Evolutionary conservation across 208 protist genomes (phyloP), one percentile per base, ranked within the genome.

Genomic region (Hexamita inflata): DNA sequence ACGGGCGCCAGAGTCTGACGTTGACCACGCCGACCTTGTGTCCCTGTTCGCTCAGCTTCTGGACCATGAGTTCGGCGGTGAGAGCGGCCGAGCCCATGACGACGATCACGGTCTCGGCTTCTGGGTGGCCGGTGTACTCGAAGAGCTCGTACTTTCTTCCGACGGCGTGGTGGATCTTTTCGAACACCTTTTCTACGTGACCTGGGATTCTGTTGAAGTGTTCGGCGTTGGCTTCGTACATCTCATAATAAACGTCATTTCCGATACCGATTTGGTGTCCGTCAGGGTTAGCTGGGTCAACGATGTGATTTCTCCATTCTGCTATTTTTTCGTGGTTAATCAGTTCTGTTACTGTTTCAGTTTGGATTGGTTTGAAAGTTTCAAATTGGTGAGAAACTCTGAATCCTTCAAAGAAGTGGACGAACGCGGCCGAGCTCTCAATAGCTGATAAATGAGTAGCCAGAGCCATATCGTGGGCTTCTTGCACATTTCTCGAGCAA

Each of bases 351-450:
- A 81, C 34, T 57, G 73, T 7, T 34, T n/a, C n/a, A n/a, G 7
- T 81, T 26, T 53, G 29, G 13, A 86, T 64, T n/a, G 64, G 53
- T 26, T 78, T 34, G 30, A 86, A 40, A 26, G 24, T 68, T 78
- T 87, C 59, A 7, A 87, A 59, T 58, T 85, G 83, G 68, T 81
- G 81, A 34, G 81, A 88, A 4, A 75, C 73, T 7, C 85, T 42
- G 53, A 82, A 84, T 28, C 84, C 85, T 41, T 87, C 85, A 45
- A 88, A 87, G 80, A 86, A 86, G 39, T 87, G 83, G 11, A 85
- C 4, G 45, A 87, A 84, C 11, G 80, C 83, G 19, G 87, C 35
- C 0, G 58, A 59, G 7, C 81, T 32, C 60, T 88, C 76, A n/a
- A 90, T 59, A 49, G 82, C 78, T 38, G 87, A 62, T 11, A 88